Conservation (phyloP, 2,329 filamentous ascomycete genomes). For the Aspergillus viridinutans region DNA sequence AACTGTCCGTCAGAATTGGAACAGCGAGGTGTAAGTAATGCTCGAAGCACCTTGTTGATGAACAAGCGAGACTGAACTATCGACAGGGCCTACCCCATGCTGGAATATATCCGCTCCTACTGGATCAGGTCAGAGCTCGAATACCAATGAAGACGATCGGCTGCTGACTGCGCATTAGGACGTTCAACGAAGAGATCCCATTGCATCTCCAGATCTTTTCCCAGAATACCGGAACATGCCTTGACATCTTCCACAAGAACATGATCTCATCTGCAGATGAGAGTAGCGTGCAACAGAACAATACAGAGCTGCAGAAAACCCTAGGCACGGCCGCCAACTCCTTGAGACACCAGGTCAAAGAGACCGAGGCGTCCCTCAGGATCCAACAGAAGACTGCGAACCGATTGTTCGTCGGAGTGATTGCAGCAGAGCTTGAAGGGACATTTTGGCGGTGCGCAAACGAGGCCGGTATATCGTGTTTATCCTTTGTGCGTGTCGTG, state of each 20-base stretch:
- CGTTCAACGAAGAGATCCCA: background rate
- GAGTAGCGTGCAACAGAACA: background rate
- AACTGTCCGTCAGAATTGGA: conserved; percentile 36
- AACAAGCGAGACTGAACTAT: background rate
- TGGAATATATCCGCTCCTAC: background rate
- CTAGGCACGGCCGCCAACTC: background rate
- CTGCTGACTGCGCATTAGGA: background rate
- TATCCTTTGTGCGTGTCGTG: background rate
- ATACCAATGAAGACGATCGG: background rate
- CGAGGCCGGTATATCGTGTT: background rate
- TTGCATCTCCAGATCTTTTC: background rate
- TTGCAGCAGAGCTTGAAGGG: background rate
- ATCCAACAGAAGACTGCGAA: background rate
- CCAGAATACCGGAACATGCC: background rate
- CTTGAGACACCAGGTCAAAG: background rate
- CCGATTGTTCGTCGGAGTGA: background rate
- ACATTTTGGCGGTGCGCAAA: conserved; percentile 1
- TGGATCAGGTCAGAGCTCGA: background rate
- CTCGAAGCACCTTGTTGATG: background rate
- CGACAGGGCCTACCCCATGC: conserved; percentile 19
- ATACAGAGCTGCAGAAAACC: background rate
- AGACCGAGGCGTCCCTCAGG: background rate
- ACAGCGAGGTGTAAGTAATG: conserved; percentile 11
- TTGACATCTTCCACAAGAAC: background rate
- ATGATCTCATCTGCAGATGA: background rate